phyloP scores from a whole-genome alignment of 768 basidiomycete species.

The Xanthoconium purpureum region DNA sequence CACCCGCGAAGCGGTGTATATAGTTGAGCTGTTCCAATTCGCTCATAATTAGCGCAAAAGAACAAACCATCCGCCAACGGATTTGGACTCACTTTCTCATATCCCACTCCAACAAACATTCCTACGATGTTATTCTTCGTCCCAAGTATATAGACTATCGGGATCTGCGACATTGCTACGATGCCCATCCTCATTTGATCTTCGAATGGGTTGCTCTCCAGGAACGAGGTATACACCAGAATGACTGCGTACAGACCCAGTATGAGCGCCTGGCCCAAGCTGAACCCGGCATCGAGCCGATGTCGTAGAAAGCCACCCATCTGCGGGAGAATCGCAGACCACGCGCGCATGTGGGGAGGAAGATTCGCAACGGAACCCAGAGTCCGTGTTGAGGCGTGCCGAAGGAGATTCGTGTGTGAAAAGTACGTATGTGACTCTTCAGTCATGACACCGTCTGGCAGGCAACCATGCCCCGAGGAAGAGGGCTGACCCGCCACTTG shows the following conservation, averaged over 20 bases:
- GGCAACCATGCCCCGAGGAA: slow-evolving; percentile 19
- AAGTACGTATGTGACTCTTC: slow-evolving; percentile 29
- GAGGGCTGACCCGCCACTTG: slow-evolving; percentile 9
- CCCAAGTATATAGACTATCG: slow-evolving; percentile 42
- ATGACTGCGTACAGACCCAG: slow-evolving; percentile 34
- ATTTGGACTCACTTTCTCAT: slow-evolving; percentile 41
- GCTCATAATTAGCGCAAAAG: neutral
- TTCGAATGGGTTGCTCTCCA: slow-evolving; percentile 33
- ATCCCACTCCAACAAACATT: slow-evolving; percentile 41
- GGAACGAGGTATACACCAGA: slow-evolving; percentile 38
- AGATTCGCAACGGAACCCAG: slow-evolving; percentile 11
- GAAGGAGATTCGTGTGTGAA: slow-evolving; percentile 26
- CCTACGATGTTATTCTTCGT: slow-evolving; percentile 49
- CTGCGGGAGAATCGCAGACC: slow-evolving; percentile 35
- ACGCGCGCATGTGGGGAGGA: slow-evolving; percentile 38
- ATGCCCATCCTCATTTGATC: slow-evolving; percentile 33
- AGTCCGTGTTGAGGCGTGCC: slow-evolving; percentile 13
- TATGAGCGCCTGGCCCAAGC: slow-evolving; percentile 37
- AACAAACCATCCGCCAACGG: neutral
- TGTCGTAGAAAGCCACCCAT: slow-evolving; percentile 32
- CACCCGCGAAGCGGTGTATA: slow-evolving; percentile 53
- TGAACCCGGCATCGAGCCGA: slow-evolving; percentile 35
- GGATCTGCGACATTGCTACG: slow-evolving; percentile 44
- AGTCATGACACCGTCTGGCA: slow-evolving; percentile 13
- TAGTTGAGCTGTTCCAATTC: slow-evolving; percentile 43